A percentile compares a stretch with the other conserved stretches of the same genome.
Evolutionary conservation across 2,329 filamentous ascomycete genomes (phyloP).

Genomic region (Arachnomyces sp.): DNA sequence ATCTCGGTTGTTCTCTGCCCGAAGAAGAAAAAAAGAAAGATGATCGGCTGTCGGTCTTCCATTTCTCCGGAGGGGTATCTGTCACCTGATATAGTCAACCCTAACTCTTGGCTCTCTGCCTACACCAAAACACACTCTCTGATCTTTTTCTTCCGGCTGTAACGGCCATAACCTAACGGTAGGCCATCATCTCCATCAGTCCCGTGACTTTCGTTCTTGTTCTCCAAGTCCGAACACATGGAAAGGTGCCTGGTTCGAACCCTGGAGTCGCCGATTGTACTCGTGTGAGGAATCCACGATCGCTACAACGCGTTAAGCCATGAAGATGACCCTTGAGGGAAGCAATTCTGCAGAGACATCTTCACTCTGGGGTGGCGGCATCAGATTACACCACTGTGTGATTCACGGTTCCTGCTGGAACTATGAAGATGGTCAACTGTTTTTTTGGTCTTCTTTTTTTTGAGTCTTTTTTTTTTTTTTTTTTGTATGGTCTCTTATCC

Average conservation of each 20-base stretch:
- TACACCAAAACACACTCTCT: no score
- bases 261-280: conserved; percentile 44
- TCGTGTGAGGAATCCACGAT: conserved; percentile 51
- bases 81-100: no score
- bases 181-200: no score
- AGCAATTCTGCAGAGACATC: conserved; percentile 52
- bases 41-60: no score
- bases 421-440: conserved; percentile 32
- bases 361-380: conserved; percentile 49
- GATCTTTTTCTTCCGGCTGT: no score
- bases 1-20: no score
- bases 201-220: no score
- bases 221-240: no score
- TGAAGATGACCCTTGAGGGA: conserved; percentile 49
- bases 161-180: no score
- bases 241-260: conserved; percentile 52
- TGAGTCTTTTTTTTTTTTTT: conserved; percentile 8
- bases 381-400: conserved; percentile 42
- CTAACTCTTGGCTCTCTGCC: no score
- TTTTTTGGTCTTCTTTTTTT: conserved; percentile 18
- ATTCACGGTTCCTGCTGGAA: conserved; percentile 30
- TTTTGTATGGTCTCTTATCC: not conserved
- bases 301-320: conserved; percentile 45
- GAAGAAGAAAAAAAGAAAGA: no score
- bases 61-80: no score